Conservation (phyloP, 495 filamentous ascomycete genomes). For the Peziza echinospora region DNA sequence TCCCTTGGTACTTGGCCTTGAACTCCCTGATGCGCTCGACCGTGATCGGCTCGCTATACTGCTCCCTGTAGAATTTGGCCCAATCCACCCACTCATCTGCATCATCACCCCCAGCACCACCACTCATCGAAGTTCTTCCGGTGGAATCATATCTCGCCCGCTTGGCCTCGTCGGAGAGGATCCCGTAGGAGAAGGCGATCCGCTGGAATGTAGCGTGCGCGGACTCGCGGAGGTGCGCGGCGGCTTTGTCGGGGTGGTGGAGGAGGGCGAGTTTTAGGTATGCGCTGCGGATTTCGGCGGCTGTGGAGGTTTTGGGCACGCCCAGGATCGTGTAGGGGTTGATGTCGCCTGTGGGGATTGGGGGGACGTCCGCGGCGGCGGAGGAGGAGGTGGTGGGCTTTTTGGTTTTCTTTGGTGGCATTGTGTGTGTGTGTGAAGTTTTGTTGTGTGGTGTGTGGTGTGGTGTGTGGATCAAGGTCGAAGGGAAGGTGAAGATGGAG, state of each 20-base stretch:
- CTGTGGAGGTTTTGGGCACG: slow-evolving; percentile 38
- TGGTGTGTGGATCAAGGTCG: neutral
- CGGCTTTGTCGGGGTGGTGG: slow-evolving; percentile 75
- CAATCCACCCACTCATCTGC: slow-evolving; percentile 44
- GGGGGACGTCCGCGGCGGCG: slow-evolving; percentile 33
- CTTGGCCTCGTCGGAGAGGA: slow-evolving; percentile 59
- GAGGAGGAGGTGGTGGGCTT: slow-evolving; percentile 23
- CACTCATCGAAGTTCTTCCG: slow-evolving; percentile 60
- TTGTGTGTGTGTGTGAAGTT: too few relatives aligned
- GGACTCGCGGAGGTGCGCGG: slow-evolving; percentile 35
- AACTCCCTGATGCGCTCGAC: slow-evolving; percentile 48
- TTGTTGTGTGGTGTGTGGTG: too few relatives aligned
- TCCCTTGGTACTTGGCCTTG: slow-evolving; percentile 45
- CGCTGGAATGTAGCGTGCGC: slow-evolving; percentile 68
- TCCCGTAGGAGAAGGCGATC: slow-evolving; percentile 80
- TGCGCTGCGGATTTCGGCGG: slow-evolving; percentile 57
- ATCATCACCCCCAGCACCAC: slow-evolving; percentile 34
- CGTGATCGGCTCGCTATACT: slow-evolving; percentile 52
- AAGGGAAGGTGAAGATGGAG: neutral
- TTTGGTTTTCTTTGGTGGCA: neutral
- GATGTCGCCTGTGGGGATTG: slow-evolving; percentile 37
- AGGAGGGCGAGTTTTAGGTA: slow-evolving; percentile 76
- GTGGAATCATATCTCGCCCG: slow-evolving; percentile 73
- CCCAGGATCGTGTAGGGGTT: slow-evolving; percentile 75
- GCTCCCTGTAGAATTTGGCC: slow-evolving; percentile 65